Percentiles rank a stretch among this genome's conserved stretches.
phyloP scores from a whole-genome alignment of 108 stramenopile genomes.

The Conticribra guillardii region DNA sequence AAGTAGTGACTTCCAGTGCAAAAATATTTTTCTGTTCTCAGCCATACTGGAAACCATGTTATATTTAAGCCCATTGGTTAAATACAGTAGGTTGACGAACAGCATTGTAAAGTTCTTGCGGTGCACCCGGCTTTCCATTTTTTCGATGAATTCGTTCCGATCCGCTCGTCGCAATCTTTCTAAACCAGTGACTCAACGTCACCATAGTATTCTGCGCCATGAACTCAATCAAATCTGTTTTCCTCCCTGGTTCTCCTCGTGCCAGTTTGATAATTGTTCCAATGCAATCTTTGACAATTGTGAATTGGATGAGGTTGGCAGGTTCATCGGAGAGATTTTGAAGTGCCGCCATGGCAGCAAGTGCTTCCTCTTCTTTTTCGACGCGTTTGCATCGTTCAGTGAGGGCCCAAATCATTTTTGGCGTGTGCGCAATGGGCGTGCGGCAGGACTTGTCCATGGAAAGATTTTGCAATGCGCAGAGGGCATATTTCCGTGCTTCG shows the following conservation, averaged over 20 bases:
- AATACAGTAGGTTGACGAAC: constrained; percentile 14
- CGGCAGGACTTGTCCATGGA: constrained; percentile 78
- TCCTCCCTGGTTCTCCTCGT: constrained; percentile 50
- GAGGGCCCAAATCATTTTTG: constrained; percentile 55
- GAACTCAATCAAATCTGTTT: constrained; percentile 35
- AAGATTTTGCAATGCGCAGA: constrained; percentile 80
- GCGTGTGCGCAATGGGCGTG: constrained; percentile 64
- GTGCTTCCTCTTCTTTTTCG: constrained; percentile 34
- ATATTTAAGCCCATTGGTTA: constrained; percentile 24
- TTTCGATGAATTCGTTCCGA: constrained; percentile 11
- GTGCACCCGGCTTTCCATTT: background rate
- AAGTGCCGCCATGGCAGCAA: constrained; percentile 70
- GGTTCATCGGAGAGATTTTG: constrained; percentile 87
- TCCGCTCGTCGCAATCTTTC: constrained; percentile 50
- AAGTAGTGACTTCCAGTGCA: too few relatives aligned
- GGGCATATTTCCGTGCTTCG: constrained; percentile 63
- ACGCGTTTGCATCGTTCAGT: constrained; percentile 46
- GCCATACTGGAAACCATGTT: too few relatives aligned
- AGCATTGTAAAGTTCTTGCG: constrained; percentile 16
- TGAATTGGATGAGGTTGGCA: constrained; percentile 85
- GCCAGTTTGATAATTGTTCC: constrained; percentile 74
- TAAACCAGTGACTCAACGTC: constrained; percentile 49
- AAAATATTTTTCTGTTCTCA: too few relatives aligned
- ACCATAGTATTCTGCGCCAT: constrained; percentile 53
- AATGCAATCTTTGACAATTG: constrained; percentile 79